Evolutionary conservation across 306 rosid species (phyloP).

Genomic region (Mucuna pruriens): DNA sequence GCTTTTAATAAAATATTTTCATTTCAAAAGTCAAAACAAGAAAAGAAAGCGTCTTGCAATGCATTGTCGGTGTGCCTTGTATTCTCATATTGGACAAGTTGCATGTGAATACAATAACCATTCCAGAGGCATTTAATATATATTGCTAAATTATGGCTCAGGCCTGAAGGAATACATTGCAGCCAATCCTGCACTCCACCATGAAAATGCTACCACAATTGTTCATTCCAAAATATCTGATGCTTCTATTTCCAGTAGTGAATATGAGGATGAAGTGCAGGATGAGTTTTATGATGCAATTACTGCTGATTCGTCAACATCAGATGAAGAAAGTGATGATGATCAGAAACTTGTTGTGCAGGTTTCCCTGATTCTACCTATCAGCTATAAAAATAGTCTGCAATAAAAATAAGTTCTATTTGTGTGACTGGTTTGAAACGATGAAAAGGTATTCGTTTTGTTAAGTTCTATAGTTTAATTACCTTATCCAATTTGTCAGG

Average conservation of each 20-base stretch:
- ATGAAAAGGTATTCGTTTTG: slow-evolving; percentile 37
- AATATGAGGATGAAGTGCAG: slow-evolving; percentile 68
- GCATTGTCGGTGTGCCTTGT: neutral
- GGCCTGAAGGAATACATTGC: slow-evolving; percentile 90
- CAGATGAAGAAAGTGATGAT: slow-evolving; percentile 47
- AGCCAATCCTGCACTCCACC: slow-evolving; percentile 77
- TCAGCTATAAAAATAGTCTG: slow-evolving; percentile 28
- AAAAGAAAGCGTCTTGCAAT: slow-evolving; percentile 3
- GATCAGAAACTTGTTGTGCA: slow-evolving; percentile 38
- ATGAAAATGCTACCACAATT: slow-evolving; percentile 61
- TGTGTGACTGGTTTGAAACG: slow-evolving; percentile 35
- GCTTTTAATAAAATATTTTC: neutral
- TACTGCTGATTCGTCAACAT: slow-evolving; percentile 72
- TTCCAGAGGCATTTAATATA: slow-evolving; percentile 35
- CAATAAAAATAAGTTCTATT: neutral
- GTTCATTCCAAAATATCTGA: slow-evolving; percentile 65
- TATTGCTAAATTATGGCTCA: slow-evolving; percentile 46
- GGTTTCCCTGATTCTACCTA: slow-evolving; percentile 52
- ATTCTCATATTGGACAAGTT: slow-evolving; percentile 27
- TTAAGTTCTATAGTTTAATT: slow-evolving; percentile 36
- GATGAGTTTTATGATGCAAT: slow-evolving; percentile 98
- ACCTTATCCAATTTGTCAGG: slow-evolving; percentile 52
- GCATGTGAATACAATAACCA: slow-evolving; percentile 16
- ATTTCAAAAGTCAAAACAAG: slow-evolving; percentile 21
- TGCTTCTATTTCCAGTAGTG: slow-evolving; percentile 59